Base-by-base conservation (phyloP, 768 basidiomycete genomes). In the Tulasnella sp. region DNA sequence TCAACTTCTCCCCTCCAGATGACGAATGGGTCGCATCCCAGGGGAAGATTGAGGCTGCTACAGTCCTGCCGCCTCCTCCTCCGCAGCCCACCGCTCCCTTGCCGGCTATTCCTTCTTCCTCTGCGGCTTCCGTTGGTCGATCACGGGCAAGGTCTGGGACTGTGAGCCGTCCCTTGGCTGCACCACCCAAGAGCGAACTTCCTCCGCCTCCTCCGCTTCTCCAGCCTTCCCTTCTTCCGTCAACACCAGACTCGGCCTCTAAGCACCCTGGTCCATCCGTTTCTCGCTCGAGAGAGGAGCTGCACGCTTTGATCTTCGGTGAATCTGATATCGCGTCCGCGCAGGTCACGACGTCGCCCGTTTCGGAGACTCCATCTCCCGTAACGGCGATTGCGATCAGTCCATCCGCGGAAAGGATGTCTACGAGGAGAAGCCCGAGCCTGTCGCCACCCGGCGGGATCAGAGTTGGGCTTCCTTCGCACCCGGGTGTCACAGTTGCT, bases 221-320 rank as follows among this genome's bases (percentile, higher is more conserved):
- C 17, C 40, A 17, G 26, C 34, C 34, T 16, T 40, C 63, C 34
- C 17, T 36, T 36, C 52, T 6, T n/a, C 69, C 41, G 26, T 34
- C 47, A 47, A 39, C 42, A 7, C 12, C 32, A 19, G 34, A 59
- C 17, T 36, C 29, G 7, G 1, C 44, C 2, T 2, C 26, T 42
- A 12, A 44, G n/a, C 69, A 39, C 6, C 29, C 32, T 29, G 14
- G 3, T 29, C 14, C 47, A 22, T 34, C 69, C 22, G 47, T 52
- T 44, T 41, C 66, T 26, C 66, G 62, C 5, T 36, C 63, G 12
- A 35, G 71, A n/a, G 37, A 40, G 36, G 59, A 72, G 16, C 71
- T 72, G 16, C 71, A 72, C 39, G 71, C 59, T 5, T 64, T 72
- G 59, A 72, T 72, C 26, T 72, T 72, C 42, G 71, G 71, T 41